Base-by-base conservation (phyloP, 768 basidiomycete genomes). In the Podaxis sp. region DNA sequence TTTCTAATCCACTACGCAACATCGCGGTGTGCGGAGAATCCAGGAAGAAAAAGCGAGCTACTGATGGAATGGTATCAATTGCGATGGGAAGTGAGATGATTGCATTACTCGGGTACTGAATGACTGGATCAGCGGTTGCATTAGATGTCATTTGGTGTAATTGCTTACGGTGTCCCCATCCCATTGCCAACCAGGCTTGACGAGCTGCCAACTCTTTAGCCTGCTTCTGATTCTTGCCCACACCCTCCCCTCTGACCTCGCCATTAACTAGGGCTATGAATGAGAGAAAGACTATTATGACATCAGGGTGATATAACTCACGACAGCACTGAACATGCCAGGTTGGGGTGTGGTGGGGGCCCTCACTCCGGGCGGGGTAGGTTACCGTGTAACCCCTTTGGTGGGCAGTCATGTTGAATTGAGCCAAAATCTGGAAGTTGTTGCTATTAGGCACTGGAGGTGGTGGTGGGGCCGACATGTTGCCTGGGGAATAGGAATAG, bases 151-250 rank as follows among this genome's bases (percentile, higher is more conserved):
- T 22, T 40, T 19, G 54, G n/a, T 5, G 19, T 27, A 11, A 22
- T n/a, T 68, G 33, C 69, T 67, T 66, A 64, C 66, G 57, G 63
- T 64, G 61, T 68, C 77, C 78, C 85, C 86, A 88, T 57, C 83
- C 81, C 79, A 88, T 76, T 2, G 74, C 62, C 11, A 68, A 68
- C 74, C 79, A 86, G 52, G 87, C 87, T 58, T 81, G 75, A 41
- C 81, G 80, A 36, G 85, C 86, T n/a, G 88, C 87, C 64, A 85
- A 82, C 73, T 88, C 86, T 65, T 87, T 89, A 7, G 87, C 88
- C n/a, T 73, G 52, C 65, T 88, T 89, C 71, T 87, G 86, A 61
- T 78, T 88, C 63, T 82, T 84, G 22, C 83, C 88, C 3, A 54
- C 64, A 0, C 86, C 88, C 3, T 69, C 55, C 24, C 87, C 88